Percentiles rank a stretch among this genome's conserved stretches.
phyloP scores from a whole-genome alignment of 2,329 filamentous ascomycete genomes.

The Xylaria sp. region DNA sequence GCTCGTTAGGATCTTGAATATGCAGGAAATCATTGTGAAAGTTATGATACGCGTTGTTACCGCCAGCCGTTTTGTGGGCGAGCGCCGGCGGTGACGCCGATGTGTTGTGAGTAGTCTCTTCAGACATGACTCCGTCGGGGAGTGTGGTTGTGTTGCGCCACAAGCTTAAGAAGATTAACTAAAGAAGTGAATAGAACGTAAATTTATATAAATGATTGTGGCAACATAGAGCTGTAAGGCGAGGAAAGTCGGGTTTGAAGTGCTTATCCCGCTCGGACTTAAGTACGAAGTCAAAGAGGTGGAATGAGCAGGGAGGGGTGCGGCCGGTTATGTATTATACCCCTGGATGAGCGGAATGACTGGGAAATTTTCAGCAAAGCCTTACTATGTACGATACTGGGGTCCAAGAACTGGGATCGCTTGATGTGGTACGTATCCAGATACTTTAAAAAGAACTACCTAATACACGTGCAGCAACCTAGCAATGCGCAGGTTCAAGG shows the following conservation, averaged over 20 bases:
- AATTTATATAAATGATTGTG: not conserved
- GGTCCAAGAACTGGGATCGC: conserved; percentile 2
- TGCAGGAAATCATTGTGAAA: conserved; percentile 77
- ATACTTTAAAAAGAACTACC: not conserved
- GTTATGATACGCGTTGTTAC: conserved; percentile 79
- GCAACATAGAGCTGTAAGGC: not conserved
- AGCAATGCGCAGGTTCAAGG: conserved; percentile 1
- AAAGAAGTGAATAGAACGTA: not conserved
- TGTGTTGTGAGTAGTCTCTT: conserved; percentile 28
- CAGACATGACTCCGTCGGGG: conserved; percentile 38
- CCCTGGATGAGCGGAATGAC: conserved; percentile 8
- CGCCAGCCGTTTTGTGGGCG: conserved; percentile 64
- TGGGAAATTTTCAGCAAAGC: conserved; percentile 14
- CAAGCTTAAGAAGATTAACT: not conserved
- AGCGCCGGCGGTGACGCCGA: conserved; percentile 16
- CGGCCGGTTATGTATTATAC: conserved; percentile 30
- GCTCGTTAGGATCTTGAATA: conserved; percentile 78
- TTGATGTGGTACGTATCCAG: conserved; percentile 19
- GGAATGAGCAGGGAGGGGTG: conserved; percentile 21
- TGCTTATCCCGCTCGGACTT: conserved; percentile 4
- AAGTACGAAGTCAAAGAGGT: conserved; percentile 8
- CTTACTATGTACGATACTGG: conserved; percentile 12
- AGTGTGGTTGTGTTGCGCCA: not conserved
- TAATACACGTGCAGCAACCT: not conserved
- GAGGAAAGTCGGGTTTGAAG: not conserved